Evolutionary conservation across 495 filamentous ascomycete species (phyloP), one percentile per base, ranked within the genome.

Genomic region (Annulohypoxylon nitens): DNA sequence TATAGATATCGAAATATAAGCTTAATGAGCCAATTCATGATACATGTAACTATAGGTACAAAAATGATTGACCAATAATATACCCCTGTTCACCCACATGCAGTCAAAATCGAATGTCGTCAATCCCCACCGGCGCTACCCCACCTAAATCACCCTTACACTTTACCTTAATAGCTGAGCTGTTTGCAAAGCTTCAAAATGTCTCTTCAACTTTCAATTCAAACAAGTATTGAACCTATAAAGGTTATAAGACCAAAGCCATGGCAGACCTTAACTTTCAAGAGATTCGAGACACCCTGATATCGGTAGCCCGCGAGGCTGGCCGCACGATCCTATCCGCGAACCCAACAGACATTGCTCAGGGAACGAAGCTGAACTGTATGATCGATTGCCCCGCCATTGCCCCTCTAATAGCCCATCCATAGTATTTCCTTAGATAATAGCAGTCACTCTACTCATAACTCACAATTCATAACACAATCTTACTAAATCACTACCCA

Each of bases 341-440:
- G 61, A 88, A 92, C 59, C 93, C 93, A 0, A 86, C 84, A 33
- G 86, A 87, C 43, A 83, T 86, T 33, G 85, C 82, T 36, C 85
- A 88, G 14, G 92, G 88, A 25, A 90, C 89, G 7, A 98, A 97
- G 81, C 90, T 95, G 83, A 97, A 97, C 78, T 95, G 93, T 96
- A 80, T 71, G 82, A 65, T 51, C 39, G 45, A 58, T 25, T 23
- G 60, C 63, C 70, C 70, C 70, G 51, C 61, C 60, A 33, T 68
- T 64, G 54, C 70, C 47, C 41, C 70, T 57, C 36, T 39, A 5
- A 39, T 39, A 39, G 11, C 36, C 36, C 8, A 39, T 64, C 81
- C 30, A 70, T 39, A 41, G 34, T 30, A 1, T 18, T 57, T 37
- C 26, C 23, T 58, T 12, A 12, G n/a, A 58, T 16, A 58, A 16